These are phyloP conservation scores for Phyllosticta citriasiana DNA, from an alignment of 2,329 filamentous ascomycete genomes.

Conservation along the genomic window DNA sequence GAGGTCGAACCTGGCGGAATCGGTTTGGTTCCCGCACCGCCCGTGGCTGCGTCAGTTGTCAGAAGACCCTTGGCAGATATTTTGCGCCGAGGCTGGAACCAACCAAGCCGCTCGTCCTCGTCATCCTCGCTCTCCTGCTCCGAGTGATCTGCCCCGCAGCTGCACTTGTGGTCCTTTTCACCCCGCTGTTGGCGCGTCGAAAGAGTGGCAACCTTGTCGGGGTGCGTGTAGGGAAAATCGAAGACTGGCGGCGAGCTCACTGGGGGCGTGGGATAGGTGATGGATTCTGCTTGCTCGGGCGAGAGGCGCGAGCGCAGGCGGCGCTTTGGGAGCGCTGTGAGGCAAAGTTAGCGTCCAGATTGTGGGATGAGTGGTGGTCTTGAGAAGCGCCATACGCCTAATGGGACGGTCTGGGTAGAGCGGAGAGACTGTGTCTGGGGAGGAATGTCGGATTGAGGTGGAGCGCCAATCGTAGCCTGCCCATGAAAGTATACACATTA, in stretches of 20 bases:
- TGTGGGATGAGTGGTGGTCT: not conserved
- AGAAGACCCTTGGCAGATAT: constrained; percentile 14
- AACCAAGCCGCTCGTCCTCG: constrained; percentile 31
- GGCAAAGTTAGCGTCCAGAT: constrained; percentile 2
- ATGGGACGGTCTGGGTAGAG: constrained; percentile 86
- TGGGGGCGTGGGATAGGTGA: constrained; percentile 72
- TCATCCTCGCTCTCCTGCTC: constrained; percentile 55
- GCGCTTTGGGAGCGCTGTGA: constrained; percentile 68
- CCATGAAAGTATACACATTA: constrained; percentile 11
- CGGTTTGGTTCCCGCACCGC: constrained; percentile 25
- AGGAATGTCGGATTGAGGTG: constrained; percentile 27
- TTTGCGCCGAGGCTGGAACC: constrained; percentile 9
- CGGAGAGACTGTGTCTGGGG: constrained; percentile 62
- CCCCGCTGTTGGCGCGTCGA: constrained; percentile 34
- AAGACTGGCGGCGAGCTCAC: constrained; percentile 64
- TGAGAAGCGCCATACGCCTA: constrained; percentile 32
- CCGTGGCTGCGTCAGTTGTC: constrained; percentile 16
- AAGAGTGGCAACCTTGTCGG: constrained; percentile 21
- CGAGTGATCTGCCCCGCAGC: constrained; percentile 36
- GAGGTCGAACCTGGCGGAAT: constrained; percentile 49
- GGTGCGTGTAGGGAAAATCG: constrained; percentile 48
- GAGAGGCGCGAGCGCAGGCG: constrained; percentile 80
- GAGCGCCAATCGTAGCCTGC: constrained; percentile 32
- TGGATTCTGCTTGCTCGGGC: constrained; percentile 70
- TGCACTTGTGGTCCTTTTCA: constrained; percentile 41